Evolutionary conservation across 202 grass and related monocot species (phyloP).

Genomic region (Zoysia matrella): DNA sequence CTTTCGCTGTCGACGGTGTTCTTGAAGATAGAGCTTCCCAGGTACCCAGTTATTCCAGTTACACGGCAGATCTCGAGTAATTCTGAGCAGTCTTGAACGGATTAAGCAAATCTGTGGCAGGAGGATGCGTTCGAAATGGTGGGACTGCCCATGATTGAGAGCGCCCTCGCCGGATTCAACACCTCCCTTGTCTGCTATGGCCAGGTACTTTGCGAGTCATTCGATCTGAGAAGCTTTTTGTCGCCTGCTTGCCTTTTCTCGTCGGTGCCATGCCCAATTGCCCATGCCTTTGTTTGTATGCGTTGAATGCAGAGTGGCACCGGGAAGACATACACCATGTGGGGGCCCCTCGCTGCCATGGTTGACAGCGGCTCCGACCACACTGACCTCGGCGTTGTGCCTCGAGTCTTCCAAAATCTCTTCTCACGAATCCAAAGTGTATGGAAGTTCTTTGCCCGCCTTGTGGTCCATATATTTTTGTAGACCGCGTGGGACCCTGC

Average conservation of each 20-base stretch:
- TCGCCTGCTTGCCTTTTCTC: not conserved
- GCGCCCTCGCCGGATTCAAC: slow-evolving; percentile 86
- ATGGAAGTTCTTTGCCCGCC: not conserved
- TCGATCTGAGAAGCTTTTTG: not conserved
- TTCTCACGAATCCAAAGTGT: slow-evolving; percentile 82
- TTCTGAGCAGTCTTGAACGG: not conserved
- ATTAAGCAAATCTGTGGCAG: slow-evolving; percentile 45
- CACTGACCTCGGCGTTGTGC: slow-evolving; percentile 60
- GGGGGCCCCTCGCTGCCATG: slow-evolving; percentile 86
- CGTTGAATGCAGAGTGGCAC: slow-evolving; percentile 70
- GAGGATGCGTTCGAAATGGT: slow-evolving; percentile 75
- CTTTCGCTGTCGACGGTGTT: slow-evolving; percentile 70
- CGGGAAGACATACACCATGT: slow-evolving; percentile 96
- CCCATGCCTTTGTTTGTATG: not conserved
- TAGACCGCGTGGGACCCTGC: not conserved
- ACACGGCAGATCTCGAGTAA: not conserved
- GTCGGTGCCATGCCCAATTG: not conserved
- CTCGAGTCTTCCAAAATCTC: slow-evolving; percentile 82
- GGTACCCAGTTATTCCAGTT: slow-evolving; percentile 32
- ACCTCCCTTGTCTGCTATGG: slow-evolving; percentile 88
- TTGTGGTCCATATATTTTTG: not conserved
- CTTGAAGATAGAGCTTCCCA: slow-evolving; percentile 74
- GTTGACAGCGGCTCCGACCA: slow-evolving; percentile 53
- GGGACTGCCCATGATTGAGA: slow-evolving; percentile 68
- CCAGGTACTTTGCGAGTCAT: slow-evolving; percentile 54